phyloP scores from a whole-genome alignment of 140 eudicot genomes.

The Bidens hawaiensis region DNA sequence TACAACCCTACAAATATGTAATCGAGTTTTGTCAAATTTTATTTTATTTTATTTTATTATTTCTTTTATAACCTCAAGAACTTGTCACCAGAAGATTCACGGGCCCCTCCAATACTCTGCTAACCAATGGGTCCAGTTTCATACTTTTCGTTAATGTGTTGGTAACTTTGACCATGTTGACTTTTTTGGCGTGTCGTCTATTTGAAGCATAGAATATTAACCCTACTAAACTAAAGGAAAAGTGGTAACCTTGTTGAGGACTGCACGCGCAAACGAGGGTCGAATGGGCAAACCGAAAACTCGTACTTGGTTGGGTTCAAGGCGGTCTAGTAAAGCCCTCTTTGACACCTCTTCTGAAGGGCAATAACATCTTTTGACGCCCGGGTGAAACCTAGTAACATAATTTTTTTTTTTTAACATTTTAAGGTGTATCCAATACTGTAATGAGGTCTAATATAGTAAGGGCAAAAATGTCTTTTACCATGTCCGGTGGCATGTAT shows the following conservation, averaged over 20 bases:
- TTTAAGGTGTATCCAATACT: not conserved
- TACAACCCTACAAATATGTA: too few species aligned
- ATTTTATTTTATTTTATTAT: not conserved
- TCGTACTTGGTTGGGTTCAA: conserved; percentile 66
- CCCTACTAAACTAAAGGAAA: not conserved
- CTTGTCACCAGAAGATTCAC: not conserved
- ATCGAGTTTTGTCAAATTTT: not conserved
- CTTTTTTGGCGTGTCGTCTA: not conserved
- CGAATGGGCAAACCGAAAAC: conserved; percentile 93
- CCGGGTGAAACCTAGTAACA: conserved; percentile 63
- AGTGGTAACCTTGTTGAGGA: conserved; percentile 56
- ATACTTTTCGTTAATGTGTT: too few species aligned
- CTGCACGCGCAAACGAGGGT: conserved; percentile 85
- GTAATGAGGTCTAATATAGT: not conserved
- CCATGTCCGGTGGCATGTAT: conserved; percentile 94
- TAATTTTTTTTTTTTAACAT: not conserved
- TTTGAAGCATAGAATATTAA: not conserved
- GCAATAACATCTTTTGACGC: conserved; percentile 84
- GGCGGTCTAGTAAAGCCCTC: conserved; percentile 72
- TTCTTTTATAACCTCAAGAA: not conserved
- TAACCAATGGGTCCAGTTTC: not conserved
- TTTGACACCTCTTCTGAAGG: conserved; percentile 92
- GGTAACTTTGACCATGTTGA: not conserved
- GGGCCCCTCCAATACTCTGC: not conserved
- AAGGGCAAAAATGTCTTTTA: conserved; percentile 27